These are phyloP conservation scores for Calonectria montana DNA, from an alignment of 2,329 filamentous ascomycete species.

Conservation along the genomic window DNA sequence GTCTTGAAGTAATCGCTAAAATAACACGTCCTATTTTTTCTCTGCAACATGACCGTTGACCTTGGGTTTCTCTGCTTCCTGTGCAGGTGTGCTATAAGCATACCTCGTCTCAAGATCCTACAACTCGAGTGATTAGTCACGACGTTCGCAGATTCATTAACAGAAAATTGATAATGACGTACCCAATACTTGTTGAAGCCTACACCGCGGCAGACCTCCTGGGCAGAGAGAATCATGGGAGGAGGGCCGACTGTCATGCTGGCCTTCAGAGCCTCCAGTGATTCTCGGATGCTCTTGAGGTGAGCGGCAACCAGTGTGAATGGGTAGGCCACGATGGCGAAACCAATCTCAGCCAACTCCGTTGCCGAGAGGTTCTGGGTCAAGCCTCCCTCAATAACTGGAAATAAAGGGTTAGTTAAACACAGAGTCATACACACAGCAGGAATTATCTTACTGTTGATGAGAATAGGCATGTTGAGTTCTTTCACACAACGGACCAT, in stretches of 20 bases:
- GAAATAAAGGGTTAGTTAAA: not conserved
- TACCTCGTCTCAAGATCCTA: not conserved
- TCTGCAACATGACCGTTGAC: not conserved
- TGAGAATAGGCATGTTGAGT: slow-evolving; percentile 53
- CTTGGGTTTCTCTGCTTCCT: not conserved
- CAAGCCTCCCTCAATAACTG: slow-evolving; percentile 47
- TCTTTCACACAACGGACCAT: slow-evolving; percentile 53
- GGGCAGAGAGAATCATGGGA: slow-evolving; percentile 55
- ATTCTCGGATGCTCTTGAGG: slow-evolving; percentile 52
- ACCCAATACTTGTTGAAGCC: slow-evolving; percentile 56
- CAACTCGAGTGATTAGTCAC: not conserved
- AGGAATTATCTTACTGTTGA: slow-evolving; percentile 45
- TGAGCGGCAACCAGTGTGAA: slow-evolving; percentile 57
- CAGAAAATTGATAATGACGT: not conserved
- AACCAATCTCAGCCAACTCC: slow-evolving; percentile 51
- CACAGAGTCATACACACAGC: too few species aligned
- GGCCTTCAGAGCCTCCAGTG: slow-evolving; percentile 52
- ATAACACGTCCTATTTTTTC: not conserved
- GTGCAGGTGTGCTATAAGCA: not conserved
- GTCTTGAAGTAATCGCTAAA: too few species aligned
- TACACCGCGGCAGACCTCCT: slow-evolving; percentile 57
- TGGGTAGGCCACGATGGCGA: slow-evolving; percentile 55
- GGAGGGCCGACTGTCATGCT: slow-evolving; percentile 54
- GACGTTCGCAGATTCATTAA: too few species aligned
- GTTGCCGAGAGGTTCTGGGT: slow-evolving; percentile 49